Percentiles rank a stretch among this genome's conserved stretches.
phyloP scores from a whole-genome alignment of 1,284 basidiomycete species.

The Pseudozyma hubeiensis region DNA sequence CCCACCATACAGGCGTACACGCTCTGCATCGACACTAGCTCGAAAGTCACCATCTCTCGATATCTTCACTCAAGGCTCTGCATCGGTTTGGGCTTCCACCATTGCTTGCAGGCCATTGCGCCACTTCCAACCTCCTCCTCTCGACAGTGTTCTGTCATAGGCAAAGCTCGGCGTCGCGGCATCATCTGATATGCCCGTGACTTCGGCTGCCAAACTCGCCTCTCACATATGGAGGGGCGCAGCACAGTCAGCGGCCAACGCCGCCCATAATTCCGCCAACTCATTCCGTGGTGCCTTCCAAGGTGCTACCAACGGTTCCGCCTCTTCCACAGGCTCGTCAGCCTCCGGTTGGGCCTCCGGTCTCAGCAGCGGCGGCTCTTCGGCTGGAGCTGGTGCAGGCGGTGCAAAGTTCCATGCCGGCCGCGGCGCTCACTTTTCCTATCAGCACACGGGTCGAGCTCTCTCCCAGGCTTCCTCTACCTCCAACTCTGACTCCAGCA shows the following conservation, averaged over 20 bases:
- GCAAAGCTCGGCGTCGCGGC: conserved; percentile 25
- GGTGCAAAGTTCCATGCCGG: conserved; percentile 63
- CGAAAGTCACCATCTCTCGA: background rate
- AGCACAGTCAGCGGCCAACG: conserved; percentile 54
- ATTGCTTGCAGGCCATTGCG: conserved; percentile 7
- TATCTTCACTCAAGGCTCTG: background rate
- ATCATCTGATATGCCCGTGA: conserved; percentile 47
- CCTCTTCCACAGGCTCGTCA: conserved; percentile 40
- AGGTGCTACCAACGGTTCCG: conserved; percentile 31
- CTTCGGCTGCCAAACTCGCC: conserved; percentile 56
- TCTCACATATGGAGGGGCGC: conserved; percentile 58
- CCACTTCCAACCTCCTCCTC: background rate
- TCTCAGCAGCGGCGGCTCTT: conserved; percentile 50
- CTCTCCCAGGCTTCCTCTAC: conserved; percentile 53
- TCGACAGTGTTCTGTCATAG: conserved; percentile 10
- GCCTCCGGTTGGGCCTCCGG: conserved; percentile 54
- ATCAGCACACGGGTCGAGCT: conserved; percentile 55
- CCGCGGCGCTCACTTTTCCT: conserved; percentile 57
- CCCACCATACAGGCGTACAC: too few species aligned
- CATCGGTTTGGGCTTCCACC: background rate
- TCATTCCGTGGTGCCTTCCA: conserved; percentile 53
- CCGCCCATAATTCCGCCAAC: conserved; percentile 55
- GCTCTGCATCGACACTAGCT: background rate
- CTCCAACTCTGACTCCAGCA: conserved; percentile 35
- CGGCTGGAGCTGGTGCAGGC: conserved; percentile 55